These are phyloP conservation scores for Sporothrix luriei DNA, from an alignment of 2,329 filamentous ascomycete species.

Conservation along the genomic window DNA sequence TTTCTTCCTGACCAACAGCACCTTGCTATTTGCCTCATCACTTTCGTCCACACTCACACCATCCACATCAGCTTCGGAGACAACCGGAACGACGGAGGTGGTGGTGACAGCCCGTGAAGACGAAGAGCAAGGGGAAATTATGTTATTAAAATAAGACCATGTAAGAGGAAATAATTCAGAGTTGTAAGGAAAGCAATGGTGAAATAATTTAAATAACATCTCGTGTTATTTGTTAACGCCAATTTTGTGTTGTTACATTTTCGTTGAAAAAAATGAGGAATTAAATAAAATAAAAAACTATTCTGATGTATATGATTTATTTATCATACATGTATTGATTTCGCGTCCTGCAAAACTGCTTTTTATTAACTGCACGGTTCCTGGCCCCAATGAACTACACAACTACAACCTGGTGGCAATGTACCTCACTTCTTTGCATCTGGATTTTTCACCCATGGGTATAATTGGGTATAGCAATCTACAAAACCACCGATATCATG, in stretches of 20 bases:
- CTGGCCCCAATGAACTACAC: not conserved
- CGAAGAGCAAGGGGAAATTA: not conserved
- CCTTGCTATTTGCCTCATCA: constrained; percentile 11
- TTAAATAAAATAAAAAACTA: too few species aligned
- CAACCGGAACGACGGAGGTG: not conserved
- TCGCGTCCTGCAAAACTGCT: not conserved
- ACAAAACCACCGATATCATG: not conserved
- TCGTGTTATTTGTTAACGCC: not conserved
- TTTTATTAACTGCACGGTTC: too few species aligned
- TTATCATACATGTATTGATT: too few species aligned
- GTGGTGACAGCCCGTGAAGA: too few species aligned
- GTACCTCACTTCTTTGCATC: not conserved
- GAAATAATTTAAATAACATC: not conserved
- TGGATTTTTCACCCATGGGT: not conserved
- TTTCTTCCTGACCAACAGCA: constrained; percentile 3
- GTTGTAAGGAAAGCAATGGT: not conserved
- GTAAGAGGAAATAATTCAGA: not conserved
- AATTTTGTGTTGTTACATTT: too few species aligned
- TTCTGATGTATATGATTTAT: too few species aligned
- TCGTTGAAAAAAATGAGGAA: too few species aligned
- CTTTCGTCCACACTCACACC: not conserved
- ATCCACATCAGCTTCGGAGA: not conserved
- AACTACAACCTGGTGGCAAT: too few species aligned
- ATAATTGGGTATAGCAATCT: not conserved
- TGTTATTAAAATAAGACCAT: not conserved